A percentile compares a stretch with the other conserved stretches of the same genome.
phyloP scores from a whole-genome alignment of 805 yeast genomes.

The Wickerhamomyces chambardii region DNA sequence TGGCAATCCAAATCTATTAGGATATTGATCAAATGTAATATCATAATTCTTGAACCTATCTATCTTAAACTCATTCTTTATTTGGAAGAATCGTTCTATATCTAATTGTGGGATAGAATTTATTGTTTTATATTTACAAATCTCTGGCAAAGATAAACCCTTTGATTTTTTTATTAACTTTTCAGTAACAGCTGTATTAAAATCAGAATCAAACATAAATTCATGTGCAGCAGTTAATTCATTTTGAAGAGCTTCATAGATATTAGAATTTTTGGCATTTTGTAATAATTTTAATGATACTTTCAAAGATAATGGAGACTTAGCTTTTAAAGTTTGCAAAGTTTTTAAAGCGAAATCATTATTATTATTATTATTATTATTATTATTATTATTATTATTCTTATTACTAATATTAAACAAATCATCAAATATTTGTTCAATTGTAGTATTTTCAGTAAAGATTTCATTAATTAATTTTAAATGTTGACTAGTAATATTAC shows the following conservation, averaged over 20 bases:
- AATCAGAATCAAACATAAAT: slow-evolving; percentile 57
- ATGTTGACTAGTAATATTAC: slow-evolving; percentile 45
- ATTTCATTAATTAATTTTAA: slow-evolving; percentile 59
- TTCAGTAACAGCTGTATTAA: slow-evolving; percentile 59
- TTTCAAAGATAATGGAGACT: slow-evolving; percentile 75
- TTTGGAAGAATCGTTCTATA: slow-evolving; percentile 20
- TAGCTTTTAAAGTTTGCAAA: slow-evolving; percentile 43
- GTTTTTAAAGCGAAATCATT: slow-evolving; percentile 60
- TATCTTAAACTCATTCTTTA: slow-evolving; percentile 19
- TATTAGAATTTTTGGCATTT: slow-evolving; percentile 46
- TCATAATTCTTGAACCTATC: slow-evolving; percentile 14
- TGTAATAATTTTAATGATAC: slow-evolving; percentile 63
- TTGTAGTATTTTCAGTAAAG: slow-evolving; percentile 38
- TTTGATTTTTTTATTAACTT: slow-evolving; percentile 54
- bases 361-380: slow-evolving; percentile 42
- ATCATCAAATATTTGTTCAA: slow-evolving; percentile 39
- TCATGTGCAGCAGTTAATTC: slow-evolving; percentile 76
- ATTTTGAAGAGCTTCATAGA: slow-evolving; percentile 56
- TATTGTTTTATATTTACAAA: slow-evolving; percentile 37
- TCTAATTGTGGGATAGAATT: slow-evolving; percentile 23
- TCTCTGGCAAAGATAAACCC: slow-evolving; percentile 35
- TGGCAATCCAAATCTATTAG: slow-evolving; percentile 69
- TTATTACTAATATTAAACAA: slow-evolving; percentile 34
- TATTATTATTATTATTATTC: too few species aligned
- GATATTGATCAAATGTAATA: slow-evolving; percentile 34